These are phyloP conservation scores for Lactuca saligna DNA, from an alignment of 129 eudicot genomes.

Conservation along the genomic window DNA sequence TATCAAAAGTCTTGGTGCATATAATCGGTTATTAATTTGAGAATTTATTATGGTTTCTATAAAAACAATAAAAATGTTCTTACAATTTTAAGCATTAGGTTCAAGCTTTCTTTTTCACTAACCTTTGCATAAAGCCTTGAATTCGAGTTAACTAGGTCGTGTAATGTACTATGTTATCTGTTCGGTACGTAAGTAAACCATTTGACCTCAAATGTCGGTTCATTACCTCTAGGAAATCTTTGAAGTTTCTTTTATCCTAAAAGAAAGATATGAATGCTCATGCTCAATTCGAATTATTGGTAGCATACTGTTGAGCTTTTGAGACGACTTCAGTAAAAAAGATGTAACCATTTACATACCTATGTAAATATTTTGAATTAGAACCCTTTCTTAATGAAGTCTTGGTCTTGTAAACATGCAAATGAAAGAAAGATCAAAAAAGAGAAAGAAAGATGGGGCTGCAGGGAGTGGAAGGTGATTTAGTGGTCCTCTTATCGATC, in stretches of 20 bases:
- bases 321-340: not conserved
- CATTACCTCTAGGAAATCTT: conserved; percentile 5
- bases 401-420: conserved; percentile 7
- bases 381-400: conserved; percentile 16
- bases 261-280: not conserved
- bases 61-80: not conserved
- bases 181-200: not conserved
- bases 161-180: not conserved
- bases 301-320: conserved; percentile 1
- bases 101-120: not conserved
- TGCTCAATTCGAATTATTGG: not conserved
- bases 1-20: not conserved
- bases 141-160: not conserved
- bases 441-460: conserved; percentile 4
- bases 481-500: conserved; percentile 10
- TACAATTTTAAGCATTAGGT: not conserved
- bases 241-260: not conserved
- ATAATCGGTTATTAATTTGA: not conserved
- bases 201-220: conserved; percentile 3
- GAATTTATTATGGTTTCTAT: conserved; percentile 1
- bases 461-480: conserved; percentile 13
- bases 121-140: not conserved
- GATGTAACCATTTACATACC: no score
- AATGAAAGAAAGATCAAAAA: not conserved
- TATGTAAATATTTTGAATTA: not conserved